phyloP scores from a whole-genome alignment of 2,329 filamentous ascomycete species.

The Claviceps fusiformis region DNA sequence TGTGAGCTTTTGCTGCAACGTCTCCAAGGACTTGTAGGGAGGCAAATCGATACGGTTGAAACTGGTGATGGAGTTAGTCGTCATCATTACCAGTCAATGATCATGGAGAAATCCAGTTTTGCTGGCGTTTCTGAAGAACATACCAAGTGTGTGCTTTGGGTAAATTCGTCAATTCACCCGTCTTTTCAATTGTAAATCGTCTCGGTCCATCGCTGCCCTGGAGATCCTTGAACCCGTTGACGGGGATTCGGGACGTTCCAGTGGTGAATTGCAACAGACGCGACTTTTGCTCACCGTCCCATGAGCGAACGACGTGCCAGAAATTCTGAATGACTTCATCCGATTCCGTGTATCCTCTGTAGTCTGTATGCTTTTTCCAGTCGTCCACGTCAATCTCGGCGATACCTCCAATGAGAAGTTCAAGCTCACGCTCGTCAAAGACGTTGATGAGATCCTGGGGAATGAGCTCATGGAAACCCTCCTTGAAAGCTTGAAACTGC shows the following conservation, averaged over 20 bases:
- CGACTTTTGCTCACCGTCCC: constrained; percentile 98
- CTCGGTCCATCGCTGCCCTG: constrained; percentile 93
- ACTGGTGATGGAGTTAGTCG: constrained; percentile 31
- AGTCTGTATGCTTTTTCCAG: constrained; percentile 99
- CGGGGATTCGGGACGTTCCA: constrained; percentile 91
- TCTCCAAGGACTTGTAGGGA: constrained; percentile 79
- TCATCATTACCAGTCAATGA: too few species aligned
- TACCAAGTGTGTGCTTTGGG: constrained; percentile 98
- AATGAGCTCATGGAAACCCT: constrained; percentile 95
- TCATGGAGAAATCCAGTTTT: too few species aligned
- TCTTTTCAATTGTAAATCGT: constrained; percentile 96
- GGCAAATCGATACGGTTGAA: constrained; percentile 96
- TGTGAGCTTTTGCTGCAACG: constrained; percentile 76
- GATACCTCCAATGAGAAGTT: constrained; percentile 93
- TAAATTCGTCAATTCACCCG: constrained; percentile 76
- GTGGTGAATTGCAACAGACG: constrained; percentile 93
- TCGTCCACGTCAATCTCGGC: constrained; percentile 99
- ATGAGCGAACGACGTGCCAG: constrained; percentile 93
- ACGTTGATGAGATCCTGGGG: constrained; percentile 94
- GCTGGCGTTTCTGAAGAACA: constrained; percentile 15
- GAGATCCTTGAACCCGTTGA: constrained; percentile 98
- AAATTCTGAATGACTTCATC: constrained; percentile 97
- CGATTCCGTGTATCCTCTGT: constrained; percentile 93
- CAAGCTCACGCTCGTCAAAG: constrained; percentile 93
- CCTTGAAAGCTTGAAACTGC: constrained; percentile 96